phyloP scores from a whole-genome alignment of 495 filamentous ascomycete genomes.

The Talaromyces thailandensis region DNA sequence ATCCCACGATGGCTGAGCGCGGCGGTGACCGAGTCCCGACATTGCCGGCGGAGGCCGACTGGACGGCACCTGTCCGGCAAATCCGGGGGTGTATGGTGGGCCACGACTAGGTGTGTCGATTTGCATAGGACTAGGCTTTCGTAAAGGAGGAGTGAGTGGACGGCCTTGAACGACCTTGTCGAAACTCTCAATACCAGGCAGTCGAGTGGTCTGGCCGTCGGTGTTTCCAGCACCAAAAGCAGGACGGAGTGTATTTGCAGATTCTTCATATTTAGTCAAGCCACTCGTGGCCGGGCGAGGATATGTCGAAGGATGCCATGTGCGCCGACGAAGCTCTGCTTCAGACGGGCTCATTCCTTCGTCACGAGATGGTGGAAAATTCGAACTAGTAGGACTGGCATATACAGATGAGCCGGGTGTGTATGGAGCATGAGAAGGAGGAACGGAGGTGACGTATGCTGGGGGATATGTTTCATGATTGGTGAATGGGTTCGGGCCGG shows the following conservation, averaged over 20 bases:
- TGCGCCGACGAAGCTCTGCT: conserved; percentile 70
- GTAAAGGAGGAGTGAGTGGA: conserved; percentile 52
- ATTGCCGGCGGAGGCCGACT: conserved; percentile 39
- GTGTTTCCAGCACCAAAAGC: conserved; percentile 39
- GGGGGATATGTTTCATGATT: conserved; percentile 50
- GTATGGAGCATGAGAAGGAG: conserved; percentile 46
- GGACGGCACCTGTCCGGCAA: conserved; percentile 35
- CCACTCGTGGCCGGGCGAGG: conserved; percentile 53
- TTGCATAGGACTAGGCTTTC: conserved; percentile 60
- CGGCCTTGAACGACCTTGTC: conserved; percentile 56
- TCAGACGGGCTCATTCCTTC: conserved; percentile 55
- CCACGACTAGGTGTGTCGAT: conserved; percentile 43
- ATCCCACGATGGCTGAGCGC: conserved; percentile 63
- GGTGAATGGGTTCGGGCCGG: conserved; percentile 65
- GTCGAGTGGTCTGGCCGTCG: conserved; percentile 46
- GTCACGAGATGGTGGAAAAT: conserved; percentile 53
- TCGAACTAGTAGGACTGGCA: conserved; percentile 63
- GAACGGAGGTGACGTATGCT: conserved; percentile 41
- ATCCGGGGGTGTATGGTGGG: conserved; percentile 28
- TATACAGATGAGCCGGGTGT: conserved; percentile 50
- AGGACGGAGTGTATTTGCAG: conserved; percentile 42
- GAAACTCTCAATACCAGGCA: conserved; percentile 88
- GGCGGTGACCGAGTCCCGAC: conserved; percentile 48
- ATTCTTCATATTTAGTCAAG: conserved; percentile 49
- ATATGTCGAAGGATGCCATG: conserved; percentile 82